Evolutionary conservation across 1,284 basidiomycete species (phyloP), one percentile per base, ranked within the genome.

Genomic region (Tylopilus orsonianus): DNA sequence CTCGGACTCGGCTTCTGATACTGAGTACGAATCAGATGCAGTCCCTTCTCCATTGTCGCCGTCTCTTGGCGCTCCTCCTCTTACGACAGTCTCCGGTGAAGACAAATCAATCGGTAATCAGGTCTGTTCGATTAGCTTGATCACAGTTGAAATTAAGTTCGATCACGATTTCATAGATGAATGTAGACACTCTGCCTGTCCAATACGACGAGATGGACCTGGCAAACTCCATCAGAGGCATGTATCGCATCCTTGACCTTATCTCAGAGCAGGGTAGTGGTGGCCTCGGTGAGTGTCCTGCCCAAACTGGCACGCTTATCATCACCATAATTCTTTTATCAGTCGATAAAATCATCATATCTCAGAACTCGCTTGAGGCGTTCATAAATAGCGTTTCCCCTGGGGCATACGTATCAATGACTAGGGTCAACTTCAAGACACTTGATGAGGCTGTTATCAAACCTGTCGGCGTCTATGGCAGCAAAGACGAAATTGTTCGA

Each of bases 271-370:
- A 70, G 33, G 73, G 75, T 1, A 77, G 71, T 35, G 71, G 76
- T 2, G 79, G 80, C 9, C 65, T 77, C 6, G 78, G 79, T 78
- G 55, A 56, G 67, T 34, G 23, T 40, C 18, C 26, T 4, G 18
- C 8, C 40, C 4, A 13, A 8, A 12, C 14, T 1, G 2, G n/a
- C n/a, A n/a, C n/a, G 0, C 13, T 9, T 24, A 8, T 24, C 35
- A 10, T 26, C 9, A 30, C 29, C 2, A 1, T 29, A 27, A n/a
- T 35, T 41, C 0, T 22, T 9, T 32, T 14, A 18, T 42, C 50
- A 81, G 78, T 78, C 34, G 78, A 80, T 49, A 82, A 83, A 54
- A 71, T 83, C 30, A 73, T 83, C 59, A 81, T 82, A 41, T 70
- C 70, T 13, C 75, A 79, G 57, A 65, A 69, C 8, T 72, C 72